Conservation (phyloP, 2,329 filamentous ascomycete species). For the Fusarium algeriense region DNA sequence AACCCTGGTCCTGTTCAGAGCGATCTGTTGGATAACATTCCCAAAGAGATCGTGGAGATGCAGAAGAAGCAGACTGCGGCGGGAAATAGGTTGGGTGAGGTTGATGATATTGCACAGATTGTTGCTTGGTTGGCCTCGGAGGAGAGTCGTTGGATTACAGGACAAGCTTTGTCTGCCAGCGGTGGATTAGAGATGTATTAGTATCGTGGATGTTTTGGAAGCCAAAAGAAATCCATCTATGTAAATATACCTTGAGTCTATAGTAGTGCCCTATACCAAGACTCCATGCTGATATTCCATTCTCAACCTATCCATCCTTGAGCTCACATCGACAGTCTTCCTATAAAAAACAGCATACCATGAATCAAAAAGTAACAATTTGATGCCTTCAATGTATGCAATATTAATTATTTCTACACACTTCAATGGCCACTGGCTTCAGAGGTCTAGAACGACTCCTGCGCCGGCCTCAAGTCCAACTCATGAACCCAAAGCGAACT, state of each 20-base stretch:
- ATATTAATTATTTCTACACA: no score
- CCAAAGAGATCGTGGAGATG: constrained; percentile 19
- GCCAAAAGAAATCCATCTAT: no score
- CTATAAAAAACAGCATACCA: no score
- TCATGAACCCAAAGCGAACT: constrained; percentile 38
- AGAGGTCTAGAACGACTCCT: constrained; percentile 19
- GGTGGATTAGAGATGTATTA: constrained; percentile 52
- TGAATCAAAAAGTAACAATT: no score
- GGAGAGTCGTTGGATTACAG: constrained; percentile 63
- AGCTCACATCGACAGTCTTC: no score
- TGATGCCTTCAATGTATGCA: no score
- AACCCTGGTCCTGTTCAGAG: constrained; percentile 70
- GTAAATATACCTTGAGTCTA: no score
- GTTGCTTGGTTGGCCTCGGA: constrained; percentile 67
- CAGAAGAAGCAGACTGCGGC: constrained; percentile 59
- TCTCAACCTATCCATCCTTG: no score
- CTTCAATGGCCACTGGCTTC: accelerated
- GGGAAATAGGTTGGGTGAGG: constrained; percentile 62
- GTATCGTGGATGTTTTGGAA: background rate
- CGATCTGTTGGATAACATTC: constrained; percentile 64
- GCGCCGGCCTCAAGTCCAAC: constrained; percentile 37
- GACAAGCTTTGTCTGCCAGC: constrained; percentile 67
- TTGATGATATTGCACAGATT: constrained; percentile 67
- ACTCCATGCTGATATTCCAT: no score
- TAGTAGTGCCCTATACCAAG: no score